Conservation (phyloP, 2,329 filamentous ascomycete species). For the Cordyceps pruinosa region DNA sequence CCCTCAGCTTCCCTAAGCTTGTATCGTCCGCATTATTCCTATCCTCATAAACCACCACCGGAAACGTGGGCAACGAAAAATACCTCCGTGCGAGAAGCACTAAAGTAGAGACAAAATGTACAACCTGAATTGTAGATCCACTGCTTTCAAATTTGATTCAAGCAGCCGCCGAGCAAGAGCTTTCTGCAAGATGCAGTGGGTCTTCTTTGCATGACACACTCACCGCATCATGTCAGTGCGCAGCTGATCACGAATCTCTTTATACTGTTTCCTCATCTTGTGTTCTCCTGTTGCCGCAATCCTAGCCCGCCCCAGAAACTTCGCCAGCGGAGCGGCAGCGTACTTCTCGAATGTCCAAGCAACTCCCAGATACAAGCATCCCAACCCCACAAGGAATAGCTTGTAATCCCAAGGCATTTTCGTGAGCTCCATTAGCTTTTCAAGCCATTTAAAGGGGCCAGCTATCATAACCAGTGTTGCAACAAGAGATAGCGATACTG, state of each 20-base stretch:
- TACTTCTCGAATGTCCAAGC: constrained; percentile 7
- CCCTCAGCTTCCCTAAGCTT: no score
- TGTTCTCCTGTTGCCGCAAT: not conserved
- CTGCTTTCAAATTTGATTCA: no score
- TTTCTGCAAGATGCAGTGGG: not conserved
- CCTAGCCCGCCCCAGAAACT: not conserved
- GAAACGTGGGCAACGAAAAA: no score
- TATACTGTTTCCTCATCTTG: constrained; percentile 8
- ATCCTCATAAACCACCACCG: no score
- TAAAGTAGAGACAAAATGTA: no score
- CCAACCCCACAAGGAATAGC: constrained; percentile 63
- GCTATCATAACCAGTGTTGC: constrained; percentile 77
- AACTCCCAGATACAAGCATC: constrained; percentile 62
- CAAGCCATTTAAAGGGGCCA: constrained; percentile 62
- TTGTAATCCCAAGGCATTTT: constrained; percentile 67
- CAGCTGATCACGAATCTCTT: not conserved
- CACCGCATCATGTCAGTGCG: not conserved
- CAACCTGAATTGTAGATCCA: no score
- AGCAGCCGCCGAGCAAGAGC: no score
- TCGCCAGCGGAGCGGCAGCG: not conserved
- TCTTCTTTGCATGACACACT: not conserved
- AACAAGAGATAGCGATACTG: constrained; percentile 60
- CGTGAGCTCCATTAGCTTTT: constrained; percentile 77
- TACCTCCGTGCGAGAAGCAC: no score
- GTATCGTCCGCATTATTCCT: no score